A percentile compares a stretch with the other conserved stretches of the same genome.
Evolutionary conservation across 2,329 filamentous ascomycete genomes (phyloP).

Genomic region (Ophiognomonia clavigignenti-juglandacearum): DNA sequence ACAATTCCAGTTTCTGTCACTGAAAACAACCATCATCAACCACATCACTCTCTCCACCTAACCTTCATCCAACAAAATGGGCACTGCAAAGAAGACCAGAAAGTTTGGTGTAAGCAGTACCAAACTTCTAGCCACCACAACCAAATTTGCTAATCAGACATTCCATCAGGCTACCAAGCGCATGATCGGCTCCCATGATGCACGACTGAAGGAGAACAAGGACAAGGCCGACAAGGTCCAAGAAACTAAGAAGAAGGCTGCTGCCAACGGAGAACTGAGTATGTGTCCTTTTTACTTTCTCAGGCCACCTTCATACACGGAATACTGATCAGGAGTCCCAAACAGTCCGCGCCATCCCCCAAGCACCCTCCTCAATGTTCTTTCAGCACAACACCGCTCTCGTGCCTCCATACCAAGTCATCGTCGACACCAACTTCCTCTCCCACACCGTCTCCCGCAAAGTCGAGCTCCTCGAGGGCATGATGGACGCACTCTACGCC

Average conservation of each 20-base stretch:
- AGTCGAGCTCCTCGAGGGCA: conserved; percentile 46
- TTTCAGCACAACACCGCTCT: conserved; percentile 85
- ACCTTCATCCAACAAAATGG: conserved; percentile 52
- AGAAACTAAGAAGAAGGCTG: conserved; percentile 54
- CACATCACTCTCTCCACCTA: background rate
- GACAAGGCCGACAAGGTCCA: conserved; percentile 57
- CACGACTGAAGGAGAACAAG: conserved; percentile 76
- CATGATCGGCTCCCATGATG: conserved; percentile 76
- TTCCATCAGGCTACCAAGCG: conserved; percentile 59
- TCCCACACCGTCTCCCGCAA: conserved; percentile 89
- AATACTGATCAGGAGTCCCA: too few species aligned
- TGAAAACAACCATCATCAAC: background rate
- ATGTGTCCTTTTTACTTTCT: conserved; percentile 20
- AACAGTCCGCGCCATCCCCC: conserved; percentile 39
- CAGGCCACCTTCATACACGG: background rate
- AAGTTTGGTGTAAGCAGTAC: conserved; percentile 64
- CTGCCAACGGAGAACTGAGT: conserved; percentile 55
- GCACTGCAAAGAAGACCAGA: conserved; percentile 81
- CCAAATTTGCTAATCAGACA: background rate
- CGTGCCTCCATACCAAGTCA: conserved; percentile 73
- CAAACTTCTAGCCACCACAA: background rate
- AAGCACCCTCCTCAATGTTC: conserved; percentile 80
- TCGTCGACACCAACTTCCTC: conserved; percentile 87
- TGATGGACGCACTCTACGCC: conserved; percentile 92
- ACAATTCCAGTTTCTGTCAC: too few species aligned